Evolutionary conservation across 1,284 basidiomycete species (phyloP).

Genomic region (Puccinia triticina): DNA sequence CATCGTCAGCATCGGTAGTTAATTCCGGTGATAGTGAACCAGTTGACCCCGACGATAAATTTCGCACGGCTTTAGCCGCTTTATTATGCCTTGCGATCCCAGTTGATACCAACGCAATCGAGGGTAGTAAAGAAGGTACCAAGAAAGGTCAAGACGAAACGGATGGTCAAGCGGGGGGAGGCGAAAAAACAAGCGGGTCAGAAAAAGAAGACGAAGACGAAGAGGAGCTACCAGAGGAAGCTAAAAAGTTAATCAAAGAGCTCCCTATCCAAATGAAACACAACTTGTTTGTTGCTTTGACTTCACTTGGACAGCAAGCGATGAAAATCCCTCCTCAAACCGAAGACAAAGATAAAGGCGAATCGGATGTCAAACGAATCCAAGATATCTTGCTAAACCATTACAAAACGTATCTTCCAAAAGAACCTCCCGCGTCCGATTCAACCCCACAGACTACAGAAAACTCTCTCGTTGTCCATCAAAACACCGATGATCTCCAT

Average conservation of each 20-base stretch:
- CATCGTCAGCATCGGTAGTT: background rate
- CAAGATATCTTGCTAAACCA: background rate
- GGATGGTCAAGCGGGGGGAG: background rate
- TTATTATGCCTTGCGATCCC: conserved; percentile 38
- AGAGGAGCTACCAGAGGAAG: conserved; percentile 8
- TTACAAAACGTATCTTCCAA: background rate
- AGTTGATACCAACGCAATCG: background rate
- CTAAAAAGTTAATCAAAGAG: background rate
- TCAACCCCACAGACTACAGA: background rate
- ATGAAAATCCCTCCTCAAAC: background rate
- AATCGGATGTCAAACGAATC: background rate
- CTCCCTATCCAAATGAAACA: conserved; percentile 28
- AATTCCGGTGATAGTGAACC: background rate
- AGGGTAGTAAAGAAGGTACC: background rate
- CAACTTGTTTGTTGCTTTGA: conserved; percentile 18
- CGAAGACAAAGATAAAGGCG: background rate
- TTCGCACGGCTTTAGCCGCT: conserved; percentile 1
- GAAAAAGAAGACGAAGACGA: background rate
- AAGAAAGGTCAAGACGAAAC: background rate
- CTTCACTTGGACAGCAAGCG: background rate
- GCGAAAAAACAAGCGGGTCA: background rate
- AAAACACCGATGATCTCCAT: background rate
- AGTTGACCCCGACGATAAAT: background rate
- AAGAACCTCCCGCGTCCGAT: background rate
- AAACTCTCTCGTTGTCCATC: background rate